These are phyloP conservation scores for Talaromyces sp. DNA, from an alignment of 2,329 filamentous ascomycete species.

Conservation along the genomic window DNA sequence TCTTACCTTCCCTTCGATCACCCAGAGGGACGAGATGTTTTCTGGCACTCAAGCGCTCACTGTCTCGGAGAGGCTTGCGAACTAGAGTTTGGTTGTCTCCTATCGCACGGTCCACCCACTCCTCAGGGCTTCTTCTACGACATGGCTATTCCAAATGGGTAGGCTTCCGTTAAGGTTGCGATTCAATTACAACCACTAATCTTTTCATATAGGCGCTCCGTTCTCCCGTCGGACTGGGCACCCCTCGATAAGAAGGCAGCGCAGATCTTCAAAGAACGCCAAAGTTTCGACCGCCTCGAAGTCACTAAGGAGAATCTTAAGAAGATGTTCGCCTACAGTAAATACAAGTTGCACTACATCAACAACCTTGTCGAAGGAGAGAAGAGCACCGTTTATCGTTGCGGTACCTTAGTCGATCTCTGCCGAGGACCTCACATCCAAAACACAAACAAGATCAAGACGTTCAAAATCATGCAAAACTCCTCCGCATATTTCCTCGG, in stretches of 20 bases:
- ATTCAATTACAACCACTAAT: background rate
- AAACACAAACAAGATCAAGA: slow-evolving; percentile 88
- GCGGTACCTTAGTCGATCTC: slow-evolving; percentile 89
- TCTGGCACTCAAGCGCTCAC: slow-evolving; percentile 97
- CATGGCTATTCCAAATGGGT: slow-evolving; percentile 76
- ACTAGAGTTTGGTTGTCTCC: slow-evolving; percentile 81
- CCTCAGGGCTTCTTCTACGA: slow-evolving; percentile 96
- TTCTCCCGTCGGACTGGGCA: slow-evolving; percentile 77
- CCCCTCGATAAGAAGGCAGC: slow-evolving; percentile 76
- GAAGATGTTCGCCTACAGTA: slow-evolving; percentile 97
- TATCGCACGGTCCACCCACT: slow-evolving; percentile 91
- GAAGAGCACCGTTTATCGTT: slow-evolving; percentile 89
- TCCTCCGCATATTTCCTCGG: slow-evolving; percentile 89
- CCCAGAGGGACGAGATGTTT: slow-evolving; percentile 80
- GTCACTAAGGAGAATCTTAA: slow-evolving; percentile 87
- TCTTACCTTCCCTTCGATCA: slow-evolving; percentile 81
- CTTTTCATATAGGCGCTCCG: slow-evolving; percentile 52
- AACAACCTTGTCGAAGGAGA: slow-evolving; percentile 90
- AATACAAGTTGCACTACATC: slow-evolving; percentile 98
- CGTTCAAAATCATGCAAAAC: slow-evolving; percentile 90
- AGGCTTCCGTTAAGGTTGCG: slow-evolving; percentile 21
- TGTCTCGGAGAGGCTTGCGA: slow-evolving; percentile 94
- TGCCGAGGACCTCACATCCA: slow-evolving; percentile 94
- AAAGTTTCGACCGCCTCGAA: slow-evolving; percentile 85
- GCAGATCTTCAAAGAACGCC: slow-evolving; percentile 93